Percentiles rank a stretch among this genome's conserved stretches.
phyloP scores from a whole-genome alignment of 805 yeast species.

The Lipomyces japonicus region DNA sequence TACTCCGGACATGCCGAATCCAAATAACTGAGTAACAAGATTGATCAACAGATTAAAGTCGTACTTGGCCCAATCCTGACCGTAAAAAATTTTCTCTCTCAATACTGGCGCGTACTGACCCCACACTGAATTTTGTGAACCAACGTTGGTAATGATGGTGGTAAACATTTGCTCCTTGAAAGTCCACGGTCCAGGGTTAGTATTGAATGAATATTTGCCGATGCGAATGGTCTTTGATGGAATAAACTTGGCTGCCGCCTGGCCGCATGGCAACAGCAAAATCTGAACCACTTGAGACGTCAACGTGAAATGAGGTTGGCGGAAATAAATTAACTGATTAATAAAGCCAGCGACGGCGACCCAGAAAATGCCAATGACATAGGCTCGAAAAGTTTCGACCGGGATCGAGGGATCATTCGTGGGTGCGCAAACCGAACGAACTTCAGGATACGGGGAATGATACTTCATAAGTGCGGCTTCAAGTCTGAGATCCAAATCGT shows the following conservation, averaged over 20 bases:
- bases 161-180: slow-evolving; percentile 63
- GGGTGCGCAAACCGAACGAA: slow-evolving; percentile 37
- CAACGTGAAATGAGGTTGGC: slow-evolving; percentile 52
- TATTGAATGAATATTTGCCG: slow-evolving; percentile 41
- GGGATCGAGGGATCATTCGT: slow-evolving; percentile 47
- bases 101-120: slow-evolving; percentile 35
- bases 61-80: slow-evolving; percentile 21
- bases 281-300: slow-evolving; percentile 54
- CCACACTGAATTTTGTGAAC: background rate
- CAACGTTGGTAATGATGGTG: slow-evolving; percentile 40
- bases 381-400: slow-evolving; percentile 52
- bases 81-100: slow-evolving; percentile 31
- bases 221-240: slow-evolving; percentile 46
- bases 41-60: slow-evolving; percentile 55
- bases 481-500: slow-evolving; percentile 38
- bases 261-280: slow-evolving; percentile 58
- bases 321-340: slow-evolving; percentile 55
- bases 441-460: slow-evolving; percentile 58
- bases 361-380: slow-evolving; percentile 51
- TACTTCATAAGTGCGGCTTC: slow-evolving; percentile 44
- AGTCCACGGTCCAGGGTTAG: slow-evolving; percentile 66
- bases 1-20: slow-evolving; percentile 64
- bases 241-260: slow-evolving; percentile 41
- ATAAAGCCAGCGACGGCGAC: slow-evolving; percentile 54
- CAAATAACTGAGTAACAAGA: slow-evolving; percentile 57